Evolutionary conservation across 495 filamentous ascomycete genomes (phyloP), one percentile per base, ranked within the genome.

Genomic region (Bacidia rubella): DNA sequence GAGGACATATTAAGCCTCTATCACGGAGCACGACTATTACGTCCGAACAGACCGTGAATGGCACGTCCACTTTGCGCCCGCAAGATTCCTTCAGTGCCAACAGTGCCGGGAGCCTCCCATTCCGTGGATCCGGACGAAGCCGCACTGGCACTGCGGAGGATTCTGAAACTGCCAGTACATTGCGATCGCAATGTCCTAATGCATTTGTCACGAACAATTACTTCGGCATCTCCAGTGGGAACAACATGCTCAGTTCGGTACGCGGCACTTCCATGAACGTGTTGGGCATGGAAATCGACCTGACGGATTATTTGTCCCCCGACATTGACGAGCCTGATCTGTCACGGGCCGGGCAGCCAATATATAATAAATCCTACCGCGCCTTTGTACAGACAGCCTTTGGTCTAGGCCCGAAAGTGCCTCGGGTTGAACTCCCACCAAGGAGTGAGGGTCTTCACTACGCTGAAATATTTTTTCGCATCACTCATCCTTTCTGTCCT

Each of bases 251-350:
- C 2, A 84, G 80, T 67, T 79, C 80, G 12, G 82, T 87, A 59
- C 82, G 83, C 59, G 86, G 81, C 7, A 87, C 82, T 1, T 77
- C 79, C 0, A 66, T 90, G 46, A 79, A 80, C 1, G 76, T 90
- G 44, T 76, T 90, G 41, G 85, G 85, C 19, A 80, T 83, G 56
- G 79, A 84, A 47, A 85, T 90, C 56, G 82, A 89, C 61, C 70
- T 90, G 22, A 77, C 83, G 2, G 80, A 83, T 35, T 83, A 87
- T 59, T 74, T 79, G 25, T 77, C 77, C 0, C 69, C 72, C 0
- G 79, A 84, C 43, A 72, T 80, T 60, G 80, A 83, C 54, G 79
- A 83, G 57, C 74, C 75, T 2, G 64, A 69, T 38, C 64, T 70
- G 1, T 65, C 70, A 15, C 63, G 68, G 19, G 59, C 66, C 44